These are phyloP conservation scores for Cenchrus purpureus DNA, from an alignment of 176 grass and related monocot genomes.

Conservation along the genomic window DNA sequence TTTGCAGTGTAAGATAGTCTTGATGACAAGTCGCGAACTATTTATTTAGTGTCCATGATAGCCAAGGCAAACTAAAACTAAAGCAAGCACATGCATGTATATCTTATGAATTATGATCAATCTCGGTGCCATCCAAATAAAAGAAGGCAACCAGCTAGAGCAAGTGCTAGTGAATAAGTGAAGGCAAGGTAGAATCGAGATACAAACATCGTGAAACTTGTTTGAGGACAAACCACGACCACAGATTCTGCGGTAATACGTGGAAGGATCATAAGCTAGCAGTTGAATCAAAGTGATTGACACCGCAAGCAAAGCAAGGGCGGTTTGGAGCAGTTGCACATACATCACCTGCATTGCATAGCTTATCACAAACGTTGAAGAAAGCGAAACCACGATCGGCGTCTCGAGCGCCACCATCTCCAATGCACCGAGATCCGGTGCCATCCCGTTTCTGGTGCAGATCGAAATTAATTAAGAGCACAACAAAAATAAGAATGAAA, in stretches of 20 bases:
- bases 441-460: too few species aligned
- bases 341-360: neutral
- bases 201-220: neutral
- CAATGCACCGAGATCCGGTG: neutral
- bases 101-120: neutral
- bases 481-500: too few species aligned
- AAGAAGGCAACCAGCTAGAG: neutral
- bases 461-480: too few species aligned
- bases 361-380: fast-evolving
- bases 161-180: neutral
- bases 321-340: neutral
- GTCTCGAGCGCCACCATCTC: neutral
- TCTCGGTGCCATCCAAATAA: neutral
- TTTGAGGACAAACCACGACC: neutral
- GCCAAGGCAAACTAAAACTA: neutral
- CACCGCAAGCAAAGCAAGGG: neutral
- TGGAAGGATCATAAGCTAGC: too few species aligned
- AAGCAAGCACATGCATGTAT: too few species aligned
- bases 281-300: neutral
- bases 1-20: too few species aligned
- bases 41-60: neutral
- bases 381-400: neutral
- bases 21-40: neutral
- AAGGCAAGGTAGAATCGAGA: neutral
- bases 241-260: neutral